These are phyloP conservation scores for Pichia phayaonensis DNA, from an alignment of 805 yeast species.

Conservation along the genomic window DNA sequence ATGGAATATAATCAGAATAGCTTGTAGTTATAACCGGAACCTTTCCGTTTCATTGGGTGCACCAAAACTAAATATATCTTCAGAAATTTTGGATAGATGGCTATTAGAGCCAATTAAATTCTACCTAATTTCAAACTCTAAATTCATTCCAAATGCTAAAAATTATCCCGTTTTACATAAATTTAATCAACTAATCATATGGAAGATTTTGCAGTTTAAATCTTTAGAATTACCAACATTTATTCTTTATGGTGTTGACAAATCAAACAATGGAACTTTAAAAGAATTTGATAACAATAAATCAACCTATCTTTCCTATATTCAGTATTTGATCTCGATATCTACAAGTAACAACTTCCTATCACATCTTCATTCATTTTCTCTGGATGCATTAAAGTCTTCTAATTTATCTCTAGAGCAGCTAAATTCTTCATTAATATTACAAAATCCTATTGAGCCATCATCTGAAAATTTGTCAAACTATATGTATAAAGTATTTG, in stretches of 20 bases:
- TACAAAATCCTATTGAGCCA: slow-evolving; percentile 65
- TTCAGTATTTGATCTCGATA: slow-evolving; percentile 16
- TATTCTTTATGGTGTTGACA: slow-evolving; percentile 49
- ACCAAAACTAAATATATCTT: slow-evolving; percentile 52
- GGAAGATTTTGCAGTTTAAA: slow-evolving; percentile 35
- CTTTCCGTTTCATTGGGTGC: slow-evolving; percentile 70
- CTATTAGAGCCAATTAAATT: slow-evolving; percentile 58
- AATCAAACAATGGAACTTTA: slow-evolving; percentile 16
- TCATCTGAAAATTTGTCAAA: slow-evolving; percentile 47
- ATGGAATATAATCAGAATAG: slow-evolving; percentile 58
- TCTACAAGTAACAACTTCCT: slow-evolving; percentile 21
- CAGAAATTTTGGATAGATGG: slow-evolving; percentile 51
- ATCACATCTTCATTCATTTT: slow-evolving; percentile 22
- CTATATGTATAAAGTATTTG: slow-evolving; percentile 61
- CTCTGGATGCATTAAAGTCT: slow-evolving; percentile 15
- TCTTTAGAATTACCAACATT: slow-evolving; percentile 35
- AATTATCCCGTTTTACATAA: slow-evolving; percentile 60
- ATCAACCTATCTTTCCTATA: slow-evolving; percentile 25
- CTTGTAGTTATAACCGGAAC: slow-evolving; percentile 45
- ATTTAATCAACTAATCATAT: slow-evolving; percentile 43
- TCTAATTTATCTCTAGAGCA: slow-evolving; percentile 10
- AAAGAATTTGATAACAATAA: slow-evolving; percentile 7
- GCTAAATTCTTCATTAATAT: slow-evolving; percentile 11
- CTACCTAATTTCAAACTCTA: slow-evolving; percentile 45
- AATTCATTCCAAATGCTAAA: slow-evolving; percentile 52